A percentile compares a stretch with the other conserved stretches of the same genome.
These are phyloP conservation scores for Cryphonectria naterciae DNA, from an alignment of 2,329 filamentous ascomycete genomes.

Conservation along the genomic window DNA sequence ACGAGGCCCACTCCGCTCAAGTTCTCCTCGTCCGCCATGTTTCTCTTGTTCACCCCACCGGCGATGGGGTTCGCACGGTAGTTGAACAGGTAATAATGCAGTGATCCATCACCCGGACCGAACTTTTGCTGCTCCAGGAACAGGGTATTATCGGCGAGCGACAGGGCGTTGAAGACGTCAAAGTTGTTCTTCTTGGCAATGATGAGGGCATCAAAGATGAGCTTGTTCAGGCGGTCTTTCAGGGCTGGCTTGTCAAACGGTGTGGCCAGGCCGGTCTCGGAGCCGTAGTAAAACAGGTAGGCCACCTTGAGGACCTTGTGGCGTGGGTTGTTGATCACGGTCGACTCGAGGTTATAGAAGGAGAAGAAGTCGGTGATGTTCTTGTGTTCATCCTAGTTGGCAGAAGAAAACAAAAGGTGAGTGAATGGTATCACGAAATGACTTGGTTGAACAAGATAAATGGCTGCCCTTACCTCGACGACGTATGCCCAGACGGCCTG, in stretches of 20 bases:
- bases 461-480: conserved; percentile 64
- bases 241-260: conserved; percentile 61
- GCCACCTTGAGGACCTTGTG: conserved; percentile 83
- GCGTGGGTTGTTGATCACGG: conserved; percentile 80
- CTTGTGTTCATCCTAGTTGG: conserved; percentile 59
- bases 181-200: conserved; percentile 83
- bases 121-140: conserved; percentile 96
- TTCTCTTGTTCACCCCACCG: conserved; percentile 81
- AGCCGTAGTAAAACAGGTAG: conserved; percentile 97
- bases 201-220: conserved; percentile 85
- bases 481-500: conserved; percentile 95
- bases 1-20: conserved; percentile 90
- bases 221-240: conserved; percentile 76
- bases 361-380: conserved; percentile 97
- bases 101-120: conserved; percentile 87
- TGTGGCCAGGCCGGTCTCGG: conserved; percentile 71
- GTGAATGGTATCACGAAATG: not conserved
- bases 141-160: conserved; percentile 88
- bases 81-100: conserved; percentile 98
- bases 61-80: conserved; percentile 85
- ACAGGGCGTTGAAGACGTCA: conserved; percentile 96
- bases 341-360: conserved; percentile 94
- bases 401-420: conserved; percentile 8
- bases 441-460: no score
- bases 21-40: conserved; percentile 74